Evolutionary conservation across 306 rosid genomes (phyloP), one percentile per base, ranked within the genome.

Genomic region (Erythrophleum fordii): DNA sequence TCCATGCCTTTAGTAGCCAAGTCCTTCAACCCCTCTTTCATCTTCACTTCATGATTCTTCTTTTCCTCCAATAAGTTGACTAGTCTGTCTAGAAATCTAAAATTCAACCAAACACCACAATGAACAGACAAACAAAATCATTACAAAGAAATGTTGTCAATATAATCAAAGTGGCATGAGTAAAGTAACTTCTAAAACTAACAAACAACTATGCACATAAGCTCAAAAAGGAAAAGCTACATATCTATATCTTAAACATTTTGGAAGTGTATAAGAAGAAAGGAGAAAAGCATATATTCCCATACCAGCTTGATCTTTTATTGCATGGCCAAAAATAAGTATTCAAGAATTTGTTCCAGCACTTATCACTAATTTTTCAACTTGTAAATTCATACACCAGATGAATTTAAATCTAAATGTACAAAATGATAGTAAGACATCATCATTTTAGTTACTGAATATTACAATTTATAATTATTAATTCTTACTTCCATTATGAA

Each of bases 21-120:
- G 80, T 91, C 97, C 87, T 90, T 91, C 87, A 94, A 84, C 59
- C 98, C 89, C 22, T 92, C 98, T 78, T 87, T 92, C 90, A 92
- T 75, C 88, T 90, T 94, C 78, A 88, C 89, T 85, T 94, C 97
- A 79, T 88, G 97, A 85, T 86, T 93, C 82, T 92, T 92, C 89
- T 94, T 94, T 84, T 90, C 97, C 88, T 92, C 98, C 76, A 94
- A 81, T 78, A 91, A 88, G 74, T 89, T 87, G 20, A 90, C 97
- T 42, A 94, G 87, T 85, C 98, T 88, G 46, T 92, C 97, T 25
- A 91, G 85, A 87, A 94, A 91, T 88, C 98, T 94, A 88, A 84
- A 88, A 89, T 78, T 80, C 72, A 77, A 60, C 81, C 83, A 58
- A 52, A 74, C 28, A 72, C 35, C 55, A 12, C 49, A 70, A 42